These are phyloP conservation scores for Calocera cornea DNA, from an alignment of 768 basidiomycete genomes.

Conservation along the genomic window DNA sequence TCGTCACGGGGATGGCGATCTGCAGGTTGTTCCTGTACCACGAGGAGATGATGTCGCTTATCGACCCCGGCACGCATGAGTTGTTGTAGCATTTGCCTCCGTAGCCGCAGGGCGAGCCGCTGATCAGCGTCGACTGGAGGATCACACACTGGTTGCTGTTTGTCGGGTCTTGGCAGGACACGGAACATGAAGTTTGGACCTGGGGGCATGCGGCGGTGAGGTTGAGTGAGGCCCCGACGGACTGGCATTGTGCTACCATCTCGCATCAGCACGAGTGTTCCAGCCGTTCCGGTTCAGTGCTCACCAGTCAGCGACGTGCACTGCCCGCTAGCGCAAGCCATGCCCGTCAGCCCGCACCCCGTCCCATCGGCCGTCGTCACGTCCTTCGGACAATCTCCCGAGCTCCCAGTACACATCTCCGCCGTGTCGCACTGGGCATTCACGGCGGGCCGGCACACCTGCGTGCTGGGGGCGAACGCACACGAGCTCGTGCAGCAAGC, in stretches of 20 bases:
- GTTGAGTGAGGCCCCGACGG: constrained; percentile 56
- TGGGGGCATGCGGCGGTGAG: constrained; percentile 52
- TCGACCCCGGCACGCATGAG: constrained; percentile 43
- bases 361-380: constrained; percentile 46
- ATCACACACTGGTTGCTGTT: constrained; percentile 48
- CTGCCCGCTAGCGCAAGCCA: constrained; percentile 62
- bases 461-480: constrained; percentile 49
- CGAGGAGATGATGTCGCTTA: constrained; percentile 20
- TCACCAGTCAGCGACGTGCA: constrained; percentile 61
- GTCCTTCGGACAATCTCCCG: constrained; percentile 58
- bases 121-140: constrained; percentile 55
- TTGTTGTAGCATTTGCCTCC: constrained; percentile 55
- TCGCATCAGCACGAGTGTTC: constrained; percentile 6
- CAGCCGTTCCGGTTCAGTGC: constrained; percentile 21
- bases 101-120: constrained; percentile 74
- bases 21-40: constrained; percentile 68
- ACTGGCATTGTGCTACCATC: constrained; percentile 55
- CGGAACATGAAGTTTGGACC: constrained; percentile 54
- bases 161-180: constrained; percentile 65
- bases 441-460: constrained; percentile 56
- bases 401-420: constrained; percentile 65
- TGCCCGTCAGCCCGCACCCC: constrained; percentile 44
- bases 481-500: constrained; percentile 63
- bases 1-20: constrained; percentile 64
- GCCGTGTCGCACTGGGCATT: constrained; percentile 55